Evolutionary conservation across 768 basidiomycete species (phyloP).

Genomic region (Lactarius pseudohatsudake): DNA sequence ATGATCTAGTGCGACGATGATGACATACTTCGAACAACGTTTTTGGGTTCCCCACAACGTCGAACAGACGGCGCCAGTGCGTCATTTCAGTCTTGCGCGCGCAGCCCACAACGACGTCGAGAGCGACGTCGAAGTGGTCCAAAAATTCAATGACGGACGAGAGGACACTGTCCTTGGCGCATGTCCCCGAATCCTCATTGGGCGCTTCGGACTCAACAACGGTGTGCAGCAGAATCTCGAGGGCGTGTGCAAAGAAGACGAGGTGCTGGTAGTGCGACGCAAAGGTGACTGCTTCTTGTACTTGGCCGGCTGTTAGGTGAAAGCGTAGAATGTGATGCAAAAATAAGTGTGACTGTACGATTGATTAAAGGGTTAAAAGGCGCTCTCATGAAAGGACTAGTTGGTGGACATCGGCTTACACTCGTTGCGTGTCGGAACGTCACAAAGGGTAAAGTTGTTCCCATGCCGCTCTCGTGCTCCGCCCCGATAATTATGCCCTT

Average conservation of each 20-base stretch:
- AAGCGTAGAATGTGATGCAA: conserved; percentile 86
- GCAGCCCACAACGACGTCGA: conserved; percentile 94
- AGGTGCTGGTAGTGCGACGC: conserved; percentile 85
- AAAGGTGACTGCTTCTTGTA: conserved; percentile 79
- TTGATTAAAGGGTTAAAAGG: conserved; percentile 12
- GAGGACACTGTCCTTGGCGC: conserved; percentile 41
- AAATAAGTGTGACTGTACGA: conserved; percentile 81
- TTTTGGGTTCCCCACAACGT: conserved; percentile 87
- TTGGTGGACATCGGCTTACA: conserved; percentile 46
- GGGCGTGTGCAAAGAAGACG: conserved; percentile 89
- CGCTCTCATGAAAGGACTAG: background rate
- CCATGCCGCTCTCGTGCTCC: conserved; percentile 80
- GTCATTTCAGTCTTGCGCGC: conserved; percentile 96
- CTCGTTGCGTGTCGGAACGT: conserved; percentile 91
- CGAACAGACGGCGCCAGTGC: conserved; percentile 85
- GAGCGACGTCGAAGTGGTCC: conserved; percentile 87
- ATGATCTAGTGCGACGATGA: background rate
- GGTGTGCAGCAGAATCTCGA: conserved; percentile 92
- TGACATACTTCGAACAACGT: conserved; percentile 80
- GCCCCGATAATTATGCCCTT: conserved; percentile 98
- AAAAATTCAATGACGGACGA: conserved; percentile 81
- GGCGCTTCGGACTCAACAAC: conserved; percentile 83
- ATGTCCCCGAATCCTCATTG: conserved; percentile 23
- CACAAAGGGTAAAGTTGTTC: conserved; percentile 78
- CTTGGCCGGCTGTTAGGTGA: conserved; percentile 63